Conservation (phyloP, 2,329 filamentous ascomycete species). For the Claviceps citrina region DNA sequence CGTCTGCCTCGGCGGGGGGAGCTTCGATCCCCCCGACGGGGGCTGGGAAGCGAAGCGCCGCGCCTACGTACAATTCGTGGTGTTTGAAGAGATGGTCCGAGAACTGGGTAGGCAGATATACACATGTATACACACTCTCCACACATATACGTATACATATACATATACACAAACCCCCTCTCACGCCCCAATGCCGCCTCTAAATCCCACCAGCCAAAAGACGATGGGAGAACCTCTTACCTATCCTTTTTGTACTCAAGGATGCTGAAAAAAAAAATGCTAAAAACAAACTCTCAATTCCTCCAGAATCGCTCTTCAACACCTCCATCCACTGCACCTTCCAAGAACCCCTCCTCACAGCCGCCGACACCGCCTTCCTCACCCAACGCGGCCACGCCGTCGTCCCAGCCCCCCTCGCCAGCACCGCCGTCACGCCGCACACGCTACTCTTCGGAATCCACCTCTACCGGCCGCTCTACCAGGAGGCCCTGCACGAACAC, state of each 20-base stretch:
- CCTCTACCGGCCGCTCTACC: slow-evolving; percentile 39
- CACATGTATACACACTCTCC: no score
- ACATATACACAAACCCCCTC: no score
- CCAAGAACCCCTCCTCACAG: slow-evolving; percentile 39
- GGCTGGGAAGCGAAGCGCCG: slow-evolving; percentile 29
- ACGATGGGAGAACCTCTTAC: no score
- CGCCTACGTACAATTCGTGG: slow-evolving; percentile 37
- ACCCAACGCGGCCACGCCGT: slow-evolving; percentile 36
- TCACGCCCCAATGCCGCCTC: no score
- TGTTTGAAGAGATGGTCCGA: slow-evolving; percentile 33
- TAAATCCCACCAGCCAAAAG: no score
- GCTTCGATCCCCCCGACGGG: slow-evolving; percentile 35
- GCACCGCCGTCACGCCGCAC: slow-evolving; percentile 28
- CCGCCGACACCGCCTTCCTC: slow-evolving; percentile 35
- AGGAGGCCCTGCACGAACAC: slow-evolving; percentile 28
- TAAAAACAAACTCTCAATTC: no score
- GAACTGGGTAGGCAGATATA: slow-evolving; percentile 29
- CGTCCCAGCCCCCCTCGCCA: slow-evolving; percentile 36
- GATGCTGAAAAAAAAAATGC: background rate
- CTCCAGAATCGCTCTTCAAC: background rate
- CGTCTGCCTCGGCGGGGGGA: slow-evolving; percentile 39
- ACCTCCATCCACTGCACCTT: slow-evolving; percentile 29
- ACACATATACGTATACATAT: no score
- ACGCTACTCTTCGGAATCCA: slow-evolving; percentile 49
- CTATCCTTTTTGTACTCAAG: no score